Evolutionary conservation across 768 basidiomycete genomes (phyloP), one percentile per base, ranked within the genome.

Genomic region (Kwoniella mangroviensis): DNA sequence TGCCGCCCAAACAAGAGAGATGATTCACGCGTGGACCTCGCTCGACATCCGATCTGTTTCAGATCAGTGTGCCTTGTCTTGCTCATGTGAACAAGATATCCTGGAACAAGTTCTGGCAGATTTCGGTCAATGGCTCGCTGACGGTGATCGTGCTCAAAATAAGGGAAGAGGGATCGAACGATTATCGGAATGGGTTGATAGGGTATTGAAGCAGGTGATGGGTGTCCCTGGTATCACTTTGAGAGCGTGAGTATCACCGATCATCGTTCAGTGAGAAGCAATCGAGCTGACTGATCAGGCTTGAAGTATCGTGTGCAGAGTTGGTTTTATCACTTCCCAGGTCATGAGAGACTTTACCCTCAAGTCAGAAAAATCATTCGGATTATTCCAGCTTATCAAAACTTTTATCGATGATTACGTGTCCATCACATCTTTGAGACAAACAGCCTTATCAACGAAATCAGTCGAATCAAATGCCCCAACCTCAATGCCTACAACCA

Each of bases 71-170:
- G 65, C 73, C 21, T 53, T 78, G 17, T 70, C 72, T 6, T 71
- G 67, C 21, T 64, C 67, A 59, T 65, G 71, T 70, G 69, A 75
- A 43, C 78, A 93, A 91, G 92, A 93, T 89, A 92, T 93, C 74
- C 86, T 96, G 61, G 92, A 95, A 81, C 87, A 89, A 65, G 86
- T 97, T 0, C 42, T 77, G 43, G 51, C 42, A 5, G 71, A 69
- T 21, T 77, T 77, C 40, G 63, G 65, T 4, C 22, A 45, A 3
- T 75, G 75, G 73, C 65, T 79, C n/a, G 55, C 22, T 9, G 65
- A 70, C 7, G 42, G 62, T 17, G 62, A 55, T 41, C 21, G 42
- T 26, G 12, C 26, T 1, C 58, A 58, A 11, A 21, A 49, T 3
- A 52, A 65, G 15, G 68, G 56, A 10, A 51, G 49, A 15, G 67